Base-by-base conservation (phyloP, 1,284 basidiomycete species). In the Austroboletus olivaceoglutinosus region DNA sequence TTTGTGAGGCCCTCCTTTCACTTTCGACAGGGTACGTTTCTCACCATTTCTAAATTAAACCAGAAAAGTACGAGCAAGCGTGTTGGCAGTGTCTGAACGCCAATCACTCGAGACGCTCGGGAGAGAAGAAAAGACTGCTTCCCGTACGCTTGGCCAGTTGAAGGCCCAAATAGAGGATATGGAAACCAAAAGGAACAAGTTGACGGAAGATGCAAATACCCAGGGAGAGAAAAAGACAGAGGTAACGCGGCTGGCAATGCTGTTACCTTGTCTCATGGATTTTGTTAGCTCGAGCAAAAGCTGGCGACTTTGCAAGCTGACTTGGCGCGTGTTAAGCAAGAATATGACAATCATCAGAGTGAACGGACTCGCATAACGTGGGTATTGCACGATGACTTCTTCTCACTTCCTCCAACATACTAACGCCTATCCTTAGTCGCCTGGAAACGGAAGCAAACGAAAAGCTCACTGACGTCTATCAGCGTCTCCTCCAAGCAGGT, bases 391-490 rank as follows among this genome's bases (percentile, higher is more conserved):
- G 15, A 30, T 50, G 8, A 46, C 18, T 16, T 16, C 10, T 3
- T 53, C 18, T 29, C 25, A 5, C 50, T 39, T 12, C 16, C 15
- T 15, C 12, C 21, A 5, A 11, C 29, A 2, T 40, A 27, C 38
- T 44, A 19, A 47, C 15, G 13, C 15, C 42, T 22, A 29, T 27
- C 34, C 50, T n/a, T 61, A 96, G 92, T 44, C 88, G 91, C 74
- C 80, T 92, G 5, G 92, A 95, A 70, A 81, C 83, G 0, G 92
- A 97, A 62, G 80, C 91, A 40, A 96, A 96, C 65, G 95, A 97
- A 69, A 93, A 94, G 63, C 81, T 99, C 4, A 80, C 87, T 50
- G 85, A 85, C 22, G 81, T 91, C 12, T 89, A 93, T 65, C 82
- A 86, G 56, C 88, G 97, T 65, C 81, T 99, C 4, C 73, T 95